phyloP scores from a whole-genome alignment of 306 rosid species.

The Rosa multiflora region DNA sequence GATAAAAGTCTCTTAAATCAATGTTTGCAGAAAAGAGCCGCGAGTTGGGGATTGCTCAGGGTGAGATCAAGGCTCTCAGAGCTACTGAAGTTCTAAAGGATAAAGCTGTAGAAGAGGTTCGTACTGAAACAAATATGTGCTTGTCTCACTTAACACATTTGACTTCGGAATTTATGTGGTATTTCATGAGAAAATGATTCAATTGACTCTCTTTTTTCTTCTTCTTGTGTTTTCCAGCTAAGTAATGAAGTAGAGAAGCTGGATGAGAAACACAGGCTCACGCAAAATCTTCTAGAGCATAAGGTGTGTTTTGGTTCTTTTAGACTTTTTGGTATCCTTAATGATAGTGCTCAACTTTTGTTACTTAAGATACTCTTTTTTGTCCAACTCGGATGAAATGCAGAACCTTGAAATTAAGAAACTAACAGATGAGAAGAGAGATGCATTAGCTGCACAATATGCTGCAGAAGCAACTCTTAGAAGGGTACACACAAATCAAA shows the following conservation, averaged over 20 bases:
- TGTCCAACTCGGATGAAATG: slow-evolving; percentile 28
- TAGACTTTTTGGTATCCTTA: slow-evolving; percentile 12
- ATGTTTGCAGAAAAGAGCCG: slow-evolving; percentile 58
- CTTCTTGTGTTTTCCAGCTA: slow-evolving; percentile 48
- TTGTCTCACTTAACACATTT: not conserved
- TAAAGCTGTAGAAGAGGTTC: slow-evolving; percentile 83
- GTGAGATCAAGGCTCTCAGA: slow-evolving; percentile 76
- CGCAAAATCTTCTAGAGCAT: slow-evolving; percentile 59
- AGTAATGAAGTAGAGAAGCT: slow-evolving; percentile 46
- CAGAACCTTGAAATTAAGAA: slow-evolving; percentile 89
- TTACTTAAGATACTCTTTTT: not conserved
- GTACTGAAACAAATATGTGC: slow-evolving; percentile 32
- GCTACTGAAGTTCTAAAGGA: slow-evolving; percentile 69
- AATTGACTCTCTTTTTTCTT: not conserved
- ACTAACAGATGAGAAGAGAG: slow-evolving; percentile 65
- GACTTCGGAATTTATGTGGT: not conserved
- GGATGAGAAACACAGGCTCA: slow-evolving; percentile 48
- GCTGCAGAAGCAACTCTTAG: slow-evolving; percentile 91
- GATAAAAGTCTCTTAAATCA: not conserved
- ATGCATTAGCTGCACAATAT: slow-evolving; percentile 82
- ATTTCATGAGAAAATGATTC: not conserved
- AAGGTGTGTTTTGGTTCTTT: slow-evolving; percentile 51
- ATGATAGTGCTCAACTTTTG: slow-evolving; percentile 11
- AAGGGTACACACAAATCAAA: slow-evolving; percentile 62
- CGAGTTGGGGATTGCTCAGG: slow-evolving; percentile 51